These are phyloP conservation scores for Suhomyces maxii DNA, from an alignment of 1,139 yeast species.

Conservation along the genomic window DNA sequence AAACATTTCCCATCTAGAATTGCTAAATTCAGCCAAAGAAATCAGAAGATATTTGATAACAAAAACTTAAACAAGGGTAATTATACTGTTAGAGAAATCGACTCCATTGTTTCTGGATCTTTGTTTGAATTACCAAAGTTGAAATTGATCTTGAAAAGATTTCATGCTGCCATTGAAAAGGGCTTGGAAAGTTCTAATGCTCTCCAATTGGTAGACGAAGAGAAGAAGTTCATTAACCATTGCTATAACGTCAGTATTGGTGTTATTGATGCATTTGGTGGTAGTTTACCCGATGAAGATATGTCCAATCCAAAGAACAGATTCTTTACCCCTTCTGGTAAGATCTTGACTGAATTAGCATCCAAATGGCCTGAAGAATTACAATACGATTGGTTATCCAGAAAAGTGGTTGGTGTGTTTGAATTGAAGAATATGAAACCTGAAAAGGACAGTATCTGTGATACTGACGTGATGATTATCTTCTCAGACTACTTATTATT, in stretches of 20 bases:
- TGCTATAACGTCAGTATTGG: constrained; percentile 56
- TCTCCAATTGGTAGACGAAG: constrained; percentile 7
- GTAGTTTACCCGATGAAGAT: constrained; percentile 30
- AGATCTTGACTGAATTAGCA: constrained; percentile 79
- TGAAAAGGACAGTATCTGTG: constrained; percentile 23
- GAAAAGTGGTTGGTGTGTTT: constrained; percentile 82
- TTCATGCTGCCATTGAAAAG: constrained; percentile 31
- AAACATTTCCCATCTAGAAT: constrained; percentile 39
- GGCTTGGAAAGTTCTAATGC: constrained; percentile 10
- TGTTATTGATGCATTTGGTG: constrained; percentile 83
- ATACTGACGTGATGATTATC: constrained; percentile 60
- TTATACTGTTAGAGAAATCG: constrained; percentile 62
- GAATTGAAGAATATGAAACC: constrained; percentile 46
- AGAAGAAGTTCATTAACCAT: constrained; percentile 26
- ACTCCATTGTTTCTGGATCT: constrained; percentile 68
- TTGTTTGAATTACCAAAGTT: constrained; percentile 65
- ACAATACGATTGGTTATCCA: constrained; percentile 83
- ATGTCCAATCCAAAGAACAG: constrained; percentile 36
- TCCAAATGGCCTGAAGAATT: constrained; percentile 83
- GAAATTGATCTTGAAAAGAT: constrained; percentile 64
- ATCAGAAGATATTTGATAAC: constrained; percentile 45
- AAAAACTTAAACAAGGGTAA: constrained; percentile 29
- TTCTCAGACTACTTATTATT: constrained; percentile 80
- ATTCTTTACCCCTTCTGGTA: constrained; percentile 89
- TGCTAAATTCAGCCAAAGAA: constrained; percentile 47